Conservation (phyloP, 1,284 basidiomycete genomes). For the Vanrija sp. region DNA sequence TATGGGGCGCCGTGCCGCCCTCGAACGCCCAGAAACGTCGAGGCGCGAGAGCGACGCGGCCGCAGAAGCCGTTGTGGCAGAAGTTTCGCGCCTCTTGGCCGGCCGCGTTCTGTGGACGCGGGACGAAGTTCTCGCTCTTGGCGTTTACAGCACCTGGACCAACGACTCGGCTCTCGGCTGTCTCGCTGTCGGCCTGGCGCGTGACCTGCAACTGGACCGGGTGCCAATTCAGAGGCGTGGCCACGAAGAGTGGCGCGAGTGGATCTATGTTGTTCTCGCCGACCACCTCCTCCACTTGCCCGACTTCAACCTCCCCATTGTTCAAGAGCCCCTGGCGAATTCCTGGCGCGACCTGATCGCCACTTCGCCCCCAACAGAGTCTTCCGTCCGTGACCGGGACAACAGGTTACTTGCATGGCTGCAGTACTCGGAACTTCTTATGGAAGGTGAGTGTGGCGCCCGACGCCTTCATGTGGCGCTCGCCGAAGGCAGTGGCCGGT, state of each 20-base stretch:
- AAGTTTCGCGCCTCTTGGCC: conserved; percentile 30
- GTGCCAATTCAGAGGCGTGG: conserved; percentile 20
- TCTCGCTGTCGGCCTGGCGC: conserved; percentile 37
- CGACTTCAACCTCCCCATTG: conserved; percentile 33
- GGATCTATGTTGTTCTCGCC: conserved; percentile 45
- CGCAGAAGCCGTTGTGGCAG: conserved; percentile 20
- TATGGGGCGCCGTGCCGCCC: conserved; percentile 31
- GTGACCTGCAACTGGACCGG: conserved; percentile 30
- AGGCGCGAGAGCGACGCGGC: conserved; percentile 27
- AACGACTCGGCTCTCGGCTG: conserved; percentile 36
- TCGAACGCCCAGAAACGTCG: conserved; percentile 25
- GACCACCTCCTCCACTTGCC: conserved; percentile 41
- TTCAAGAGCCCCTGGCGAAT: conserved; percentile 27
- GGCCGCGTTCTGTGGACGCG: conserved; percentile 30
- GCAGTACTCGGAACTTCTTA: conserved; percentile 44
- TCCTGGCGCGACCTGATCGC: conserved; percentile 40
- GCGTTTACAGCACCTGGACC: conserved; percentile 45
- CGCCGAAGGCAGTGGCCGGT: too few species aligned
- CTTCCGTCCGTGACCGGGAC: conserved; percentile 42
- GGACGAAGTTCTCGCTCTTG: conserved; percentile 42
- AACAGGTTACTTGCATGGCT: conserved; percentile 47
- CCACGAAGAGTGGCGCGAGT: conserved; percentile 46
- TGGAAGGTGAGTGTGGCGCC: conserved; percentile 27
- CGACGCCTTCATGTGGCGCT: background rate
- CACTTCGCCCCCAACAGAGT: conserved; percentile 23